Percentiles rank a stretch among this genome's conserved stretches.
These are phyloP conservation scores for Grosmannia clavigera DNA, from an alignment of 2,329 filamentous ascomycete genomes.

Conservation along the genomic window DNA sequence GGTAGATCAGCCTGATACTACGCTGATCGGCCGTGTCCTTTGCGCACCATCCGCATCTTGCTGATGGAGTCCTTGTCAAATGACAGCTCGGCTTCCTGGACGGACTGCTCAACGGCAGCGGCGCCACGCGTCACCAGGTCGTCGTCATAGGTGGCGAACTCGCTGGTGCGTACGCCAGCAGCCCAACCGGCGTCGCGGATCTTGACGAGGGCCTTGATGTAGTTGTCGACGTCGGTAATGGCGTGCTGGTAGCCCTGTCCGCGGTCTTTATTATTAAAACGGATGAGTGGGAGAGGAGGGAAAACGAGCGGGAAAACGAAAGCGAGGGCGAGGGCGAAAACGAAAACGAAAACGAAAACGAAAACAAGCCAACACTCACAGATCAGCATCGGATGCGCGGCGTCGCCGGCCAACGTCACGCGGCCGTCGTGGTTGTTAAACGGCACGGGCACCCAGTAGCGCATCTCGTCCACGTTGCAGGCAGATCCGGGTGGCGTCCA, in stretches of 20 bases:
- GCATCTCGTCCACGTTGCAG: conserved; percentile 23
- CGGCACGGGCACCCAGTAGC: conserved; percentile 21
- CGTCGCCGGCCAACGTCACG: conserved; percentile 26
- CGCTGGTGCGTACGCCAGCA: conserved; percentile 8
- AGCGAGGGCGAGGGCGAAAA: background rate
- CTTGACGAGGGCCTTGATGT: conserved; percentile 20
- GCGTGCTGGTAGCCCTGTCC: conserved; percentile 33
- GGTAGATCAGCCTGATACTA: background rate
- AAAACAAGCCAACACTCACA: conserved; percentile 16
- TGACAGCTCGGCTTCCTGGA: conserved; percentile 20
- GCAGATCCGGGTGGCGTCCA: conserved; percentile 21
- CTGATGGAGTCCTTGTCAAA: conserved; percentile 17
- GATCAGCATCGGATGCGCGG: conserved; percentile 31
- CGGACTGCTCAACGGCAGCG: conserved; percentile 21
- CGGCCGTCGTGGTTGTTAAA: conserved; percentile 21
- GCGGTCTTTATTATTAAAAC: conserved; percentile 18
- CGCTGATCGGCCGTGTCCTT: conserved; percentile 16
- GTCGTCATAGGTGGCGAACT: conserved; percentile 18
- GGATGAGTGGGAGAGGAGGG: no score
- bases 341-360: background rate
- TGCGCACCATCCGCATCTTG: conserved; percentile 22
- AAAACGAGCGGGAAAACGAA: background rate
- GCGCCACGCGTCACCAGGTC: conserved; percentile 22
- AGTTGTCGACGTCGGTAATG: conserved; percentile 26
- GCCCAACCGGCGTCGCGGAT: conserved; percentile 11